Base-by-base conservation (phyloP, 1,284 basidiomycete genomes). In the Boletus chippewaensis region DNA sequence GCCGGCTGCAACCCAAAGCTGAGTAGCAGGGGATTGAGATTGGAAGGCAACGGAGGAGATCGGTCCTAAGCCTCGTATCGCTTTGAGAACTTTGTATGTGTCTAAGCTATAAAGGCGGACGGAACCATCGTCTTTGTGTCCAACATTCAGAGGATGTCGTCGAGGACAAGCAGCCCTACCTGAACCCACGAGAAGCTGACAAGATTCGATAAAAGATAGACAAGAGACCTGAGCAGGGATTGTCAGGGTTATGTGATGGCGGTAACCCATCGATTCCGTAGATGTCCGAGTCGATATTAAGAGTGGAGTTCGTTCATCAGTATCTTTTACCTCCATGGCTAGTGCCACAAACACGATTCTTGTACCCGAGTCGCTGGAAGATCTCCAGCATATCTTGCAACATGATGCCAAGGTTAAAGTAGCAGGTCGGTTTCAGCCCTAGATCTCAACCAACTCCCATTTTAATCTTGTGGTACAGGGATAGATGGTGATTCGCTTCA, bases 371-470 rank as follows among this genome's bases (percentile, higher is more conserved):
- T 76, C 79, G 29, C 53, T 83, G 1, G 69, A 78, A 15, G 81
- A 90, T 26, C 73, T 95, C 49, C 68, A 77, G 56, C 46, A 64
- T 11, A 64, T 84, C 20, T 73, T 95, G 49, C 59, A 65, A 48
- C 20, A 79, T 61, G 90, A 93, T 69, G 81, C 72, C 67, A 95
- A 95, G 70, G 83, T 97, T 64, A 96, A 96, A 71, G 88, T 97
- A 28, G 94, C 91, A 44, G 92, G 93, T 87, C 51, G 51, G 79
- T 70, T 24, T 22, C 46, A 31, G 38, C 41, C 46, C 34, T 38
- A n/a, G 10, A 26, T 42, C 16, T 44, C 40, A 34, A 29, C 4
- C 34, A 18, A 24, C 11, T 22, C 13, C 24, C 24, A 10, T 20
- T 39, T 41, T 44, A 20, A 54, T 40, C 31, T 29, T 26, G 40